Conservation (phyloP, 345 rosid species). For the Tarenaya hassleriana region DNA sequence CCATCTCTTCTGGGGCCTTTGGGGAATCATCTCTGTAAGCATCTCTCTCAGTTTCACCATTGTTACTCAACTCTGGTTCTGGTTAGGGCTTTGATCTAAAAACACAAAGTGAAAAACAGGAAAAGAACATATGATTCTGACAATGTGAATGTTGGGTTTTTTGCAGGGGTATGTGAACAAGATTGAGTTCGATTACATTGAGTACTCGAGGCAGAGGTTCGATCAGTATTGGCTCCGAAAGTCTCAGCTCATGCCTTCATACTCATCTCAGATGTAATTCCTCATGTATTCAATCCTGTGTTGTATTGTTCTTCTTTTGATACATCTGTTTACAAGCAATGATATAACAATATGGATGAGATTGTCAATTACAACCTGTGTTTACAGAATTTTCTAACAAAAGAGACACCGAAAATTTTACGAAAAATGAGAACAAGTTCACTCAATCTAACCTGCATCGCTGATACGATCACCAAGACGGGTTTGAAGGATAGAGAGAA, state of each 20-base stretch:
- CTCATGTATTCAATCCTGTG: constrained; percentile 2
- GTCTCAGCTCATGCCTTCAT: constrained; percentile 21
- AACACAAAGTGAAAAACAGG: background rate
- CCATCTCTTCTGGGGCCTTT: constrained; percentile 77
- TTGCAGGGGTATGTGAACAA: constrained; percentile 43
- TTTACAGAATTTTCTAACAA: no score
- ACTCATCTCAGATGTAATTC: constrained; percentile 5
- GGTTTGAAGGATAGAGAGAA: no score
- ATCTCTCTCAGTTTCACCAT: background rate
- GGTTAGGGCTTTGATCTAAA: background rate
- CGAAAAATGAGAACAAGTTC: no score
- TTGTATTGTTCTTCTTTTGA: no score
- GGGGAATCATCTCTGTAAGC: constrained; percentile 50
- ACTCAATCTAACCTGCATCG: no score
- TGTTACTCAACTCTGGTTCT: background rate
- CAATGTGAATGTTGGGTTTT: constrained; percentile 5
- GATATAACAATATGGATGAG: no score
- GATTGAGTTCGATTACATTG: constrained; percentile 42
- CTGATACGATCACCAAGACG: no score
- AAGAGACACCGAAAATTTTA: no score
- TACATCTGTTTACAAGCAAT: no score
- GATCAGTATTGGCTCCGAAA: constrained; percentile 45
- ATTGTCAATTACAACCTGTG: no score
- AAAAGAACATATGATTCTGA: constrained; percentile 6
- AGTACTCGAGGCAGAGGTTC: constrained; percentile 53